phyloP scores from a whole-genome alignment of 208 protist genomes.

The Acanthamoeba pearcei region DNA sequence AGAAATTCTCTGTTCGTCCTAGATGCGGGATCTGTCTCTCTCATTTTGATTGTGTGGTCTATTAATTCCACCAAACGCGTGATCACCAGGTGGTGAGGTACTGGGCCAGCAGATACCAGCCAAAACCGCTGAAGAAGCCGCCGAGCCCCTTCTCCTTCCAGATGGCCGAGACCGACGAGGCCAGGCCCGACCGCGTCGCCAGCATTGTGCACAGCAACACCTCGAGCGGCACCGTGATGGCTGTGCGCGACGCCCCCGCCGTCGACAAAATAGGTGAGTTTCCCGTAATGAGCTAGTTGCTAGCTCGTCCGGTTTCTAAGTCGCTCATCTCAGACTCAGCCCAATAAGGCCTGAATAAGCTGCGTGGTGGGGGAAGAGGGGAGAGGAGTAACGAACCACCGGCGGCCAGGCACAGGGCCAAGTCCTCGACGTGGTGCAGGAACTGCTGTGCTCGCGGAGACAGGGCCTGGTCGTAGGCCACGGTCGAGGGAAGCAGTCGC shows the following conservation, averaged over 20 bases:
- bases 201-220: constrained; percentile 2
- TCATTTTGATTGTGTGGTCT: no score
- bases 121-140: not conserved
- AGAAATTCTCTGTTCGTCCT: no score
- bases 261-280: not conserved
- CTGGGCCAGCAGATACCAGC: not conserved
- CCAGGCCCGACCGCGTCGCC: not conserved
- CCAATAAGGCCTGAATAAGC: no score
- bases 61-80: not conserved
- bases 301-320: no score
- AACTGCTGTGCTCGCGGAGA: not conserved
- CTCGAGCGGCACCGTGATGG: not conserved
- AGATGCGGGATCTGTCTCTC: no score
- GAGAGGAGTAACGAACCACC: not conserved
- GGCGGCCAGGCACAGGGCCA: not conserved
- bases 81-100: not conserved
- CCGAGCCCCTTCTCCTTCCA: not conserved
- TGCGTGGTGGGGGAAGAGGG: no score
- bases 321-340: no score
- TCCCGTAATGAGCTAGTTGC: no score
- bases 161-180: not conserved
- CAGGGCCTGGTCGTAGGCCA: not conserved
- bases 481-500: not conserved
- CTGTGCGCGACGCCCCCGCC: not conserved
- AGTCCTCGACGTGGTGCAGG: not conserved